These are phyloP conservation scores for Fraxinus xanthoxyloides DNA, from an alignment of 305 asterid genomes.

Conservation along the genomic window DNA sequence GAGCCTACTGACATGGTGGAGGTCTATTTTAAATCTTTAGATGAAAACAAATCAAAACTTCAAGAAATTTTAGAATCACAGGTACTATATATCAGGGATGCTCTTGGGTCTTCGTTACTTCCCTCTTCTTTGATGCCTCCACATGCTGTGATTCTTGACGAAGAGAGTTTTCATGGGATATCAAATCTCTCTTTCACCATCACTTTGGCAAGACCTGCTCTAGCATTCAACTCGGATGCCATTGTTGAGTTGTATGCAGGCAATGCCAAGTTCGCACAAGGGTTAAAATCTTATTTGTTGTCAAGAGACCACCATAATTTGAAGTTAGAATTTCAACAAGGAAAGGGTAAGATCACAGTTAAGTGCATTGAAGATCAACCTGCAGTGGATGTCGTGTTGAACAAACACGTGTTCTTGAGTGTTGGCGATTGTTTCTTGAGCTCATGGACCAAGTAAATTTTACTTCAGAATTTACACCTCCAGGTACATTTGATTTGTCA, in stretches of 20 bases:
- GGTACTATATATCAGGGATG: constrained; percentile 52
- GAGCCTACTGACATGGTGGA: constrained; percentile 87
- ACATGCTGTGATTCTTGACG: constrained; percentile 61
- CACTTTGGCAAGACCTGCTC: constrained; percentile 63
- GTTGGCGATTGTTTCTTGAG: constrained; percentile 60
- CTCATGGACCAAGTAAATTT: constrained; percentile 10
- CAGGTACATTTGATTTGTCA: background rate
- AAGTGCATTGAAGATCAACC: constrained; percentile 64
- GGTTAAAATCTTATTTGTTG: constrained; percentile 54
- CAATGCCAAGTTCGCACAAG: constrained; percentile 40
- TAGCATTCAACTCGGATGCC: constrained; percentile 54
- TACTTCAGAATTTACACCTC: background rate
- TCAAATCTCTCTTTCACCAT: constrained; percentile 61
- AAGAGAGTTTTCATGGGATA: constrained; percentile 67
- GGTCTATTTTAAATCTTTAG: constrained; percentile 70
- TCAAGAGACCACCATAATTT: constrained; percentile 57
- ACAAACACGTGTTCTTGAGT: constrained; percentile 54
- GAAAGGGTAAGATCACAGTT: constrained; percentile 65
- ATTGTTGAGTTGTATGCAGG: constrained; percentile 50
- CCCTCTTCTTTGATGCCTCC: constrained; percentile 47
- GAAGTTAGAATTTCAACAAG: constrained; percentile 64
- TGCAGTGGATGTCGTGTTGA: constrained; percentile 51
- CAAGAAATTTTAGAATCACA: constrained; percentile 57
- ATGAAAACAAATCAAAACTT: constrained; percentile 39
- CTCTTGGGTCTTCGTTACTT: constrained; percentile 71